Evolutionary conservation across 306 rosid species (phyloP).

Genomic region (Cucumis melo): DNA sequence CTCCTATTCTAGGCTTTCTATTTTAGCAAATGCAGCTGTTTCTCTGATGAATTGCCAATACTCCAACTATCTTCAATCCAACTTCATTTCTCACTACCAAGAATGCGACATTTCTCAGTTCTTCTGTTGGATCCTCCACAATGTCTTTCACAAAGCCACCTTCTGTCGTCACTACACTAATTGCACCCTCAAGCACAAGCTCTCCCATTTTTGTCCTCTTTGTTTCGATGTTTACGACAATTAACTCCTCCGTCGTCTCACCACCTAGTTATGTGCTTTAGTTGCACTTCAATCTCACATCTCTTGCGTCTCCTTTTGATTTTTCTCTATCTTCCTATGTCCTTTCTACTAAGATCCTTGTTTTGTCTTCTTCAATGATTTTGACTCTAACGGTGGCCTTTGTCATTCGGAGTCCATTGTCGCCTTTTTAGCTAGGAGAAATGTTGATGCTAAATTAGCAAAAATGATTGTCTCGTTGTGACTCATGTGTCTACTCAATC

Average conservation of each 20-base stretch:
- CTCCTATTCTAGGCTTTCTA: slow-evolving; percentile 1
- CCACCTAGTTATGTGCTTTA: slow-evolving; percentile 48
- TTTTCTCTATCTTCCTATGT: slow-evolving; percentile 28
- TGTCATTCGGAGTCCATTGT: background rate
- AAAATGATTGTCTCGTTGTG: background rate
- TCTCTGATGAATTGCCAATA: background rate
- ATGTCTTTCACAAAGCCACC: slow-evolving; percentile 19
- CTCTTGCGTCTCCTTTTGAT: slow-evolving; percentile 20
- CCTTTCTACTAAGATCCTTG: slow-evolving; percentile 32
- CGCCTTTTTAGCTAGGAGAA: background rate
- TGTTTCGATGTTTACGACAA: slow-evolving; percentile 49
- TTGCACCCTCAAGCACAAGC: slow-evolving; percentile 49
- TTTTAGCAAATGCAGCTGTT: background rate
- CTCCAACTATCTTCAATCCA: background rate
- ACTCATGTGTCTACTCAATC: slow-evolving; percentile 35
- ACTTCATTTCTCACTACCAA: slow-evolving; percentile 15
- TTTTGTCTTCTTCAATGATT: slow-evolving; percentile 23
- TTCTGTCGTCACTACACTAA: slow-evolving; percentile 42
- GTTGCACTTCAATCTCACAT: slow-evolving; percentile 56
- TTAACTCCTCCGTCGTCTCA: slow-evolving; percentile 16
- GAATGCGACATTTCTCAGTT: slow-evolving; percentile 24
- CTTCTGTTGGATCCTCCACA: slow-evolving; percentile 26
- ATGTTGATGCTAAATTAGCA: background rate
- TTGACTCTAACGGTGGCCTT: background rate
- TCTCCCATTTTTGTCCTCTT: slow-evolving; percentile 52